These are phyloP conservation scores for Madurella fahalii DNA, from an alignment of 2,329 filamentous ascomycete genomes.

Conservation along the genomic window DNA sequence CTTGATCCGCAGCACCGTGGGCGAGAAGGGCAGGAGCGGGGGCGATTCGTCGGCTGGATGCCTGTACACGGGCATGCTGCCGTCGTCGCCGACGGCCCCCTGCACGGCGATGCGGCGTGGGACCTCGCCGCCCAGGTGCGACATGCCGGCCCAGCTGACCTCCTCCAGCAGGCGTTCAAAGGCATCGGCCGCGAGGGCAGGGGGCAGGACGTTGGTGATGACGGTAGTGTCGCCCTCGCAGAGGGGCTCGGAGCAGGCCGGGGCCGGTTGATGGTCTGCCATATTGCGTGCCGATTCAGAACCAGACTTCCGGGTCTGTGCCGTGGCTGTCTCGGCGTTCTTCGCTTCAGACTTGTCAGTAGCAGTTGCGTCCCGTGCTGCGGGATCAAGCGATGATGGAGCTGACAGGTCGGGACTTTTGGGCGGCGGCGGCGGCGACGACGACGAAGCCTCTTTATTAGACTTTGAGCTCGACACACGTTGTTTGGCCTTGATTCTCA, in stretches of 20 bases:
- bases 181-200: slow-evolving; percentile 49
- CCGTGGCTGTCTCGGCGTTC: neutral
- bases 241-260: slow-evolving; percentile 46
- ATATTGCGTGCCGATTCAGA: slow-evolving; percentile 6
- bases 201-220: slow-evolving; percentile 64
- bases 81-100: slow-evolving; percentile 64
- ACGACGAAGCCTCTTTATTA: slow-evolving; percentile 7
- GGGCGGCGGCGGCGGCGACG: neutral
- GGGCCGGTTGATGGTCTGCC: slow-evolving; percentile 9
- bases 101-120: slow-evolving; percentile 89
- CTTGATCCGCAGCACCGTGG: slow-evolving; percentile 66
- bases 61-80: slow-evolving; percentile 83
- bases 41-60: slow-evolving; percentile 89
- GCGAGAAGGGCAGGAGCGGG: slow-evolving; percentile 69
- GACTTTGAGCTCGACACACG: neutral
- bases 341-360: neutral
- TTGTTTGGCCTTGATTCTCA: slow-evolving; percentile 7
- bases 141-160: slow-evolving; percentile 87
- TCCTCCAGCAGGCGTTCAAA: slow-evolving; percentile 71
- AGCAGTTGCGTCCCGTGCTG: neutral
- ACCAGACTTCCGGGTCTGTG: neutral
- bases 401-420: neutral
- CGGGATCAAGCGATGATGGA: neutral
- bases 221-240: slow-evolving; percentile 80
- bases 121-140: slow-evolving; percentile 85